Base-by-base conservation (phyloP, 192 early-diverging fungal species). In the Linnemannia exigua region DNA sequence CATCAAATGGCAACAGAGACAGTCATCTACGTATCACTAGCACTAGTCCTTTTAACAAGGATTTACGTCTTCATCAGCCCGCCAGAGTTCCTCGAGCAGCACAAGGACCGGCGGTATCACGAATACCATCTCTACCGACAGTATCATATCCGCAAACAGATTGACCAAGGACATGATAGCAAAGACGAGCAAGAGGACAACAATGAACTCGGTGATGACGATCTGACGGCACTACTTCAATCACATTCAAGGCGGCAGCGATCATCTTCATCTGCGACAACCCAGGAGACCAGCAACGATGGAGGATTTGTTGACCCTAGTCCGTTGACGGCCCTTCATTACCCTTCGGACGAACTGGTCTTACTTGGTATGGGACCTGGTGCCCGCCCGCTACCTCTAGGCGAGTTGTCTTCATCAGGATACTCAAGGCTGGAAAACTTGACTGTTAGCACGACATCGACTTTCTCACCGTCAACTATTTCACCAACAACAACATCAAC, bases 41-140 rank as follows among this genome's bases (percentile, higher is more conserved):
- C 84, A 16, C 33, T 86, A n/a, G 84, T 86, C 12, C 78, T 86
- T 7, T 54, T 86, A 35, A 86, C 84, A 33, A 79, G 84, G 70
- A 86, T 86, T 38, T 86, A 80, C 28, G 84, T 86, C 52, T 86
- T 86, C 67, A 86, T 86, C 50, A 86, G 67, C 58, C 84, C 84
- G 6, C 84, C 84, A 36, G 84, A 86, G 9, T 86, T 86, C 67
- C 78, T 86, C 2, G 84, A 86, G n/a, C 78, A 86, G 48, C 84
- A 86, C 51, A 79, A 86, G 68, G 84, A 86, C 54, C 73, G 74
- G 6, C 77, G 84, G 8, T 86, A 86, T 48, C 74, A 86, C 31
- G 84, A 86, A 48, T 86, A 79, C 36, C 77, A 80, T 70, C 84
- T 86, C 31, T 86, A 86, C 31, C 74, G 79, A 67, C 84, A 86